Conservation (phyloP, 495 filamentous ascomycete species). For the Penicillium desertorum region DNA sequence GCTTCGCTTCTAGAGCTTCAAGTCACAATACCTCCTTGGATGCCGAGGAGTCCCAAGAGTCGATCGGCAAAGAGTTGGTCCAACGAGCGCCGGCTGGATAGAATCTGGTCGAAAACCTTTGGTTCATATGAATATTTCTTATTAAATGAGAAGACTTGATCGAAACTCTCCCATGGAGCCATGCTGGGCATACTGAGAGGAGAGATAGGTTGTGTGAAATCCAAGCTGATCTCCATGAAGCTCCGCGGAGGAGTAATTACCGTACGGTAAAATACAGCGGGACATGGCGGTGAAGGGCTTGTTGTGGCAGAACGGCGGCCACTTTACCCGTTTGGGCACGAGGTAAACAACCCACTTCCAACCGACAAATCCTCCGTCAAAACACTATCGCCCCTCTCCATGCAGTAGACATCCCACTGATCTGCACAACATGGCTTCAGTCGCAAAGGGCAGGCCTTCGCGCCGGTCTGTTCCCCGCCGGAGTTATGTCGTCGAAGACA, state of each 20-base stretch:
- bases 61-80: conserved; percentile 73
- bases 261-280: conserved; percentile 26
- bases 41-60: conserved; percentile 65
- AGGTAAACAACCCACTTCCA: conserved; percentile 52
- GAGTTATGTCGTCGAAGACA: conserved; percentile 70
- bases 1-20: conserved; percentile 1
- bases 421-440: conserved; percentile 50
- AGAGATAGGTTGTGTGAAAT: conserved; percentile 4
- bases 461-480: conserved; percentile 70
- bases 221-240: conserved; percentile 8
- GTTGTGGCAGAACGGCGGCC: conserved; percentile 42
- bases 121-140: conserved; percentile 62
- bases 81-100: conserved; percentile 58
- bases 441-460: conserved; percentile 70
- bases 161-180: conserved; percentile 56
- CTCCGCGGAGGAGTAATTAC: conserved; percentile 24
- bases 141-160: conserved; percentile 62
- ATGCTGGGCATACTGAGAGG: conserved; percentile 25
- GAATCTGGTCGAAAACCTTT: conserved; percentile 55
- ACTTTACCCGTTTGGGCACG: conserved; percentile 40
- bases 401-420: conserved; percentile 27
- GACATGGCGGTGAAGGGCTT: conserved; percentile 30
- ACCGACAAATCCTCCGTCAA: conserved; percentile 27
- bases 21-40: conserved; percentile 58
- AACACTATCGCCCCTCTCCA: conserved; percentile 25